phyloP scores from a whole-genome alignment of 2,329 filamentous ascomycete species.

The Aspergillus fumigatiaffinis region DNA sequence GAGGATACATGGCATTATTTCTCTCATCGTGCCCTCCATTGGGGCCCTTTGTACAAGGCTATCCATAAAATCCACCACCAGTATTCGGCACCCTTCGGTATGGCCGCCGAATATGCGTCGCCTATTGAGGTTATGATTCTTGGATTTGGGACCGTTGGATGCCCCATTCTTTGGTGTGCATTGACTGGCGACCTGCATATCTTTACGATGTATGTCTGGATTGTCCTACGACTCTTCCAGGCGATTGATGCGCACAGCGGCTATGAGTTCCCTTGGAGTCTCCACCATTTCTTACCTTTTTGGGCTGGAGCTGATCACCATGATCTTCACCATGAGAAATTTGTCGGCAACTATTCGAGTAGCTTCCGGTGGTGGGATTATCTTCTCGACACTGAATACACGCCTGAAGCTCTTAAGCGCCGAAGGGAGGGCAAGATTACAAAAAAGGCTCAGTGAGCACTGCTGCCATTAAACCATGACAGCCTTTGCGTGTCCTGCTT shows the following conservation, averaged over 20 bases:
- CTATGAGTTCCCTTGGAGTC: constrained; percentile 96
- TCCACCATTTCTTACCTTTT: constrained; percentile 94
- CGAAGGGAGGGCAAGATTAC: constrained; percentile 60
- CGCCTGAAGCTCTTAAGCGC: constrained; percentile 77
- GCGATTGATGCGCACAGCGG: constrained; percentile 96
- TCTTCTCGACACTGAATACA: constrained; percentile 86
- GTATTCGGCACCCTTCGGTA: constrained; percentile 93
- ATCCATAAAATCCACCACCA: constrained; percentile 99
- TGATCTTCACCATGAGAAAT: constrained; percentile 95
- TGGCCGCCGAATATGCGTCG: constrained; percentile 95
- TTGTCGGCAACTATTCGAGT: constrained; percentile 96
- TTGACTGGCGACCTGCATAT: constrained; percentile 87
- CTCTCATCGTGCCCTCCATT: constrained; percentile 88
- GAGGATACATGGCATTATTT: constrained; percentile 99
- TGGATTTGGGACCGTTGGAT: constrained; percentile 77
- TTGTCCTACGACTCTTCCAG: constrained; percentile 87
- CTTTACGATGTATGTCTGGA: constrained; percentile 97
- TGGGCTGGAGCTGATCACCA: constrained; percentile 98
- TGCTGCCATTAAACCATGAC: not conserved
- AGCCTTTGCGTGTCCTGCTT: not conserved
- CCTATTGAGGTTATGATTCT: constrained; percentile 96
- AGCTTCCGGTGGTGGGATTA: constrained; percentile 99
- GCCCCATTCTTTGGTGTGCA: constrained; percentile 77
- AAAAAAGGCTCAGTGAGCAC: constrained; percentile 26
- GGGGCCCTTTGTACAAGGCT: constrained; percentile 89